A percentile compares a stretch with the other conserved stretches of the same genome.
These are phyloP conservation scores for Rugiboletus extremiorientalis DNA, from an alignment of 1,284 basidiomycete genomes.

Conservation along the genomic window DNA sequence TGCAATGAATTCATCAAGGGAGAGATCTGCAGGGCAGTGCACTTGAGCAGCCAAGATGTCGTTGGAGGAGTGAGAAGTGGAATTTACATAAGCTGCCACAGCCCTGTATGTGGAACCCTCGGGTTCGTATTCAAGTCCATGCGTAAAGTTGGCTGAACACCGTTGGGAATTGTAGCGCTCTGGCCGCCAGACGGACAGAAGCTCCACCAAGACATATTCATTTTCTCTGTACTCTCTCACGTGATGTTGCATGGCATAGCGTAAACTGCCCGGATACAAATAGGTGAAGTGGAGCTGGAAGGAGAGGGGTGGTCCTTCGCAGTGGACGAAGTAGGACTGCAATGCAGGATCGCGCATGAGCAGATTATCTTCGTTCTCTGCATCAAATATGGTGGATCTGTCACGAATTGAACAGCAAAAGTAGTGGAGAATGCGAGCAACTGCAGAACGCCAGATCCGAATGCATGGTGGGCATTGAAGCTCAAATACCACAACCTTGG, in stretches of 20 bases:
- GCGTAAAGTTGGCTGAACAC: no score
- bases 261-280: not conserved
- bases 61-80: conserved; percentile 41
- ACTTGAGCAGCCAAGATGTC: conserved; percentile 40
- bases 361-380: not conserved
- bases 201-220: not conserved
- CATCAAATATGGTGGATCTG: not conserved
- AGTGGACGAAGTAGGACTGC: not conserved
- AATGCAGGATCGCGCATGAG: not conserved
- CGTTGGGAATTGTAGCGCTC: no score
- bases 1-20: conserved; percentile 43
- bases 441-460: conserved; percentile 3
- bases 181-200: not conserved
- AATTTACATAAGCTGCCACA: not conserved
- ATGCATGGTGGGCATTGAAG: not conserved
- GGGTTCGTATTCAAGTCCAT: no score
- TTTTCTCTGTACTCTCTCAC: no score
- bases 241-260: not conserved
- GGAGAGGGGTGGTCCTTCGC: not conserved
- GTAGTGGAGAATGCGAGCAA: not conserved
- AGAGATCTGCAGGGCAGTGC: conserved; percentile 35
- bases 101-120: no score
- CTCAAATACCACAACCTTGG: not conserved
- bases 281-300: not conserved
- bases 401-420: not conserved